Evolutionary conservation across 805 yeast genomes (phyloP), one percentile per base, ranked within the genome.

Genomic region (Saccharomycopsis sp.): DNA sequence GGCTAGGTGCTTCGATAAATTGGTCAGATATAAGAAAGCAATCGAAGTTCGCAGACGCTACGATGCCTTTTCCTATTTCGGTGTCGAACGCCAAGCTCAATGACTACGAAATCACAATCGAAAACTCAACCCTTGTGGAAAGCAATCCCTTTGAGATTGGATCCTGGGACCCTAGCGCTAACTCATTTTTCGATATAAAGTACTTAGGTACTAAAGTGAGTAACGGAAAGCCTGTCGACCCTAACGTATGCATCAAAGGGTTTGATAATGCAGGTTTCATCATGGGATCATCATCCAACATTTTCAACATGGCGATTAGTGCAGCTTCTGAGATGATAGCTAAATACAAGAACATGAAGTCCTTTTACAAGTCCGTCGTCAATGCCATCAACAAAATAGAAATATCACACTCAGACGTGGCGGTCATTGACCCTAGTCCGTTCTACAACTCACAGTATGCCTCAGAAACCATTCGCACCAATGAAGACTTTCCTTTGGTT

Each of bases 181-280:
- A 79, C 57, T 73, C 86, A 2, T 89, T 90, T 69, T 75, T 84
- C 12, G 84, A 86, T 59, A 71, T 82, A 50, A 78, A 82, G 69
- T 89, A 86, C 67, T 68, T 88, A 52, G 97, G 96, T 8, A 78
- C 95, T 0, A 69, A 77, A 20, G 78, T 86, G 34, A 64, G 73
- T 24, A 75, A 82, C 61, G 96, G 96, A 50, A 62, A 66, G 23
- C 83, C 89, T 7, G 65, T 64, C 4, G 64, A 68, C 20, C 68
- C 70, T 47, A 71, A 73, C 14, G 65, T 68, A 4, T 90, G 97
- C 71, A 71, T 80, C 57, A 78, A 73, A 1, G 91, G 92, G 1
- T 84, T 78, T 60, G 97, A 91, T 70, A 89, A 89, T 64, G 84
- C 87, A 4, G 95, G 96, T 2, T 91, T 82, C 66, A 71, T 88